phyloP scores from a whole-genome alignment of 163 green algal species.

The Volvox carteri region DNA sequence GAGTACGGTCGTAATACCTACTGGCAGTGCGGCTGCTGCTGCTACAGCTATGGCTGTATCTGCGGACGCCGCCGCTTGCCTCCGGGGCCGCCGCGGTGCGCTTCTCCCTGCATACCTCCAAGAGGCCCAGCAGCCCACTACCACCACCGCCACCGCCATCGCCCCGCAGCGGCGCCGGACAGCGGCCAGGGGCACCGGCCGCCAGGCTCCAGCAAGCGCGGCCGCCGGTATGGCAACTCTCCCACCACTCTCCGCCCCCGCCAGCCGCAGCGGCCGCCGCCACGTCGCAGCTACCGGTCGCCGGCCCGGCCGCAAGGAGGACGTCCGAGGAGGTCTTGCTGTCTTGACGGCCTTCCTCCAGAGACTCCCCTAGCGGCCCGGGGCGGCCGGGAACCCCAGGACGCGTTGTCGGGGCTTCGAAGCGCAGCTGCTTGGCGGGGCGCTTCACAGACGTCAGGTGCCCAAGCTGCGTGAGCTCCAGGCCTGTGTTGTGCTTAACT shows the following conservation, averaged over 20 bases:
- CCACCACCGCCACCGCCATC: not conserved
- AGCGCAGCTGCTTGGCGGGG: conserved; percentile 20
- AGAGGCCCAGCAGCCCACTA: not conserved
- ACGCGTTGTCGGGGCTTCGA: no score
- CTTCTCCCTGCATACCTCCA: not conserved
- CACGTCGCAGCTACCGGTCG: no score
- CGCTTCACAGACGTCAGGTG: not conserved
- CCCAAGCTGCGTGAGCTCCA: no score
- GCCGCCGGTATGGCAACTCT: not conserved
- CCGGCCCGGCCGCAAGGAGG: no score
- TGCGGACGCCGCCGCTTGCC: no score
- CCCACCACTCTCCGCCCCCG: not conserved
- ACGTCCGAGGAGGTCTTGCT: not conserved
- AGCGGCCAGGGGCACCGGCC: not conserved
- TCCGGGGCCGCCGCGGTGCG: not conserved
- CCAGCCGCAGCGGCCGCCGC: not conserved
- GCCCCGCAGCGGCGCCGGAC: not conserved
- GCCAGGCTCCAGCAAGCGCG: not conserved
- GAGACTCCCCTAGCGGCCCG: not conserved
- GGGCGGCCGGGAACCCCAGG: no score
- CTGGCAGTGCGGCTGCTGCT: not conserved
- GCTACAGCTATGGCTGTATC: not conserved
- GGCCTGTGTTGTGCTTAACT: no score
- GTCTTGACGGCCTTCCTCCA: not conserved
- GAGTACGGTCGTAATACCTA: no score